Conservation (phyloP, 805 yeast genomes). For the Pichia thaimueangensis region DNA sequence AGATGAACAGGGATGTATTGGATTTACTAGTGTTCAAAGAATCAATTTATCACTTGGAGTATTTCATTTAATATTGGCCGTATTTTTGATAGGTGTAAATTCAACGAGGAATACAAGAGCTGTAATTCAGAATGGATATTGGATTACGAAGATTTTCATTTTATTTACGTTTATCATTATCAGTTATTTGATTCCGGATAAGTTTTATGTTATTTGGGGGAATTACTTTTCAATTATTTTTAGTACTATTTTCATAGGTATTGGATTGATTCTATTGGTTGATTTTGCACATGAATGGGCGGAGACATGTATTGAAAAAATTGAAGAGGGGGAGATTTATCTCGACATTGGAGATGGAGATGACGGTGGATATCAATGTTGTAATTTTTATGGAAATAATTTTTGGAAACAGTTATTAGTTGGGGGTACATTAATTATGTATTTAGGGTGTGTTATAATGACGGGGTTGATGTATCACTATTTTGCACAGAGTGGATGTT, state of each 20-base stretch:
- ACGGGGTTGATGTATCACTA: constrained; percentile 74
- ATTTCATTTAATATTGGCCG: constrained; percentile 67
- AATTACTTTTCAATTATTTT: constrained; percentile 80
- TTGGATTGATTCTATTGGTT: constrained; percentile 83
- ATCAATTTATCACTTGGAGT: constrained; percentile 82
- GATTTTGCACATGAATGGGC: constrained; percentile 99
- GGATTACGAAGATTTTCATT: constrained; percentile 68
- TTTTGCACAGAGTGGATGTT: constrained; percentile 77
- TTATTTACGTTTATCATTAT: constrained; percentile 52
- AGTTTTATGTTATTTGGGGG: constrained; percentile 84
- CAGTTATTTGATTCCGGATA: constrained; percentile 79
- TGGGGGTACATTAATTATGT: constrained; percentile 86
- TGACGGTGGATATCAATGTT: constrained; percentile 15
- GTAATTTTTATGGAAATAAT: constrained; percentile 34
- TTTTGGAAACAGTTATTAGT: constrained; percentile 79
- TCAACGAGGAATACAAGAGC: constrained; percentile 76
- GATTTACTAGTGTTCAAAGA: constrained; percentile 92
- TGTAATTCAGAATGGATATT: constrained; percentile 82
- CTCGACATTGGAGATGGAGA: constrained; percentile 41
- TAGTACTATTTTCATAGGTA: constrained; percentile 78
- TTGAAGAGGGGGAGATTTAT: constrained; percentile 67
- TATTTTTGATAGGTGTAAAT: constrained; percentile 62
- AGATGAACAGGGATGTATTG: constrained; percentile 69
- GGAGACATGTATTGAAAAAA: constrained; percentile 84
- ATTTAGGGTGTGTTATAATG: constrained; percentile 62